Evolutionary conservation across 2,329 filamentous ascomycete species (phyloP).

Genomic region (Arthroderma uncinatum): DNA sequence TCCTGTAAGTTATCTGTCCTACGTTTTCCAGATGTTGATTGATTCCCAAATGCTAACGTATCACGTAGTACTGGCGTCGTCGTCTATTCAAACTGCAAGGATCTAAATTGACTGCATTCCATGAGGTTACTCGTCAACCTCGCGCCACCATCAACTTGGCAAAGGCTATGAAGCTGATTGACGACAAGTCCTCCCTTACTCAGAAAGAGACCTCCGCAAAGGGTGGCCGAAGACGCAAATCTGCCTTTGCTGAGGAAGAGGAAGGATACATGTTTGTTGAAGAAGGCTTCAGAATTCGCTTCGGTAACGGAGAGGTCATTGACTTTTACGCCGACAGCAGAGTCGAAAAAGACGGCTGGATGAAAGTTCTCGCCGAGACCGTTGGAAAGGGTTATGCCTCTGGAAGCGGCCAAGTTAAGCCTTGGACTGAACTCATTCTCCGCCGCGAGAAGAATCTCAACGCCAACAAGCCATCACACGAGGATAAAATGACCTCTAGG

Average conservation of each 20-base stretch:
- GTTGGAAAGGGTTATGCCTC: constrained; percentile 45
- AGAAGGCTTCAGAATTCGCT: constrained; percentile 96
- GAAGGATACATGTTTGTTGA: constrained; percentile 99
- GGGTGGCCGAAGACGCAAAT: constrained; percentile 71
- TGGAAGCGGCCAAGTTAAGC: constrained; percentile 37
- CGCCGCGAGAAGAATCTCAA: constrained; percentile 34
- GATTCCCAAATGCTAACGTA: constrained; percentile 20
- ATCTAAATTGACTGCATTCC: constrained; percentile 85
- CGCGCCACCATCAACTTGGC: constrained; percentile 93
- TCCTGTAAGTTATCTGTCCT: constrained; percentile 54
- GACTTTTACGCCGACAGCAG: constrained; percentile 93
- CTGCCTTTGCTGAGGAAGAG: constrained; percentile 93
- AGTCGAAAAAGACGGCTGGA: constrained; percentile 85
- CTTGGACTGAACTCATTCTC: constrained; percentile 54
- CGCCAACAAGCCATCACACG: constrained; percentile 18
- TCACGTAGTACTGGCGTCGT: constrained; percentile 77
- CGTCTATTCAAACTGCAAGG: constrained; percentile 93
- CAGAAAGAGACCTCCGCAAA: constrained; percentile 72
- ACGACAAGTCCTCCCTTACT: constrained; percentile 73
- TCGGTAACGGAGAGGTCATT: constrained; percentile 95
- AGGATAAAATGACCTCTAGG: constrained; percentile 4
- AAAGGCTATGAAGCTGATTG: constrained; percentile 85
- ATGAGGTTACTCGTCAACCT: constrained; percentile 88
- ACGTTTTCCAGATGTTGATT: constrained; percentile 8
- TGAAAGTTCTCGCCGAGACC: constrained; percentile 69